Conservation (phyloP, 441 rosid genomes). For the Adansonia madagascariensis region DNA sequence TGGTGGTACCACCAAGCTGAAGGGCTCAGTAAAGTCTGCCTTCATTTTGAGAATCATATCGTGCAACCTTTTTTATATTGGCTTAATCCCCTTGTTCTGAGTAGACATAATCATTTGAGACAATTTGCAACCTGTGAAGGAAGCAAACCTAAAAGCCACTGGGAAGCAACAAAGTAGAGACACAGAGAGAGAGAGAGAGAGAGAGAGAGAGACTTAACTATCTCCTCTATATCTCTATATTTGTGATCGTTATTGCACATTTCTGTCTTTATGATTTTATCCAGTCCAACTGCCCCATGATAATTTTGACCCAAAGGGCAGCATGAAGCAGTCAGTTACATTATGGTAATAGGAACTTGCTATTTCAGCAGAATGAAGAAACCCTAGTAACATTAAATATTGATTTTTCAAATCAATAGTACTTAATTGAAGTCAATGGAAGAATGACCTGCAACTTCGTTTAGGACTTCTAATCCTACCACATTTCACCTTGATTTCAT, state of each 20-base stretch:
- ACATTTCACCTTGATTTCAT: background rate
- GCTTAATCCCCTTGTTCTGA: background rate
- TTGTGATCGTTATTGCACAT: background rate
- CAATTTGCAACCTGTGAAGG: background rate
- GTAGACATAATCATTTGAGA: background rate
- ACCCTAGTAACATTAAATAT: conserved; percentile 3
- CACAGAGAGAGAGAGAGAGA: background rate
- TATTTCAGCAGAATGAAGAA: background rate
- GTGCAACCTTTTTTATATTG: background rate
- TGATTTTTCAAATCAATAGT: background rate
- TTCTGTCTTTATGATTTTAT: background rate
- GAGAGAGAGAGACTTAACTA: background rate
- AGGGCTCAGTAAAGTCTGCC: background rate
- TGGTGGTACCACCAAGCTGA: background rate
- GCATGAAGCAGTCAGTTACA: background rate
- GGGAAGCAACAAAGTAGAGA: background rate
- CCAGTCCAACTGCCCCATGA: background rate
- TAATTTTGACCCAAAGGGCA: conserved; percentile 4
- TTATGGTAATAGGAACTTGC: background rate
- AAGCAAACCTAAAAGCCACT: conserved; percentile 9
- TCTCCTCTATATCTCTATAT: background rate
- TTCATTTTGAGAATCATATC: background rate
- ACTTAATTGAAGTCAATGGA: background rate
- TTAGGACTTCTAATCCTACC: background rate
- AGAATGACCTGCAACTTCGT: background rate